Evolutionary conservation across 352 stramenopile genomes (phyloP).

Genomic region (Phytophthora citrophthora): DNA sequence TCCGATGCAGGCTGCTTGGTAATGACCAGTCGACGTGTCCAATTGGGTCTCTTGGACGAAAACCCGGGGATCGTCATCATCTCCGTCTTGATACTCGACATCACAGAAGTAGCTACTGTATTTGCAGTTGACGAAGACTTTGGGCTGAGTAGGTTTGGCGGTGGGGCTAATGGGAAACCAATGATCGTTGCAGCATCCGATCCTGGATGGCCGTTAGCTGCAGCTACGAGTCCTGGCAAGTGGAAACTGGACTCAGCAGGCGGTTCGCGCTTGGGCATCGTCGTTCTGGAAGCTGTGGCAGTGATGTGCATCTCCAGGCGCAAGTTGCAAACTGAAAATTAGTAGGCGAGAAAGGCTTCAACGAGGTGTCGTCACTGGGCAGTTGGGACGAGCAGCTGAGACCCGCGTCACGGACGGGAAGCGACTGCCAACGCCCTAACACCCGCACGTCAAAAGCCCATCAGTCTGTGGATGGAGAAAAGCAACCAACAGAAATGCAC

Average conservation of each 20-base stretch:
- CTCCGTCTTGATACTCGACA: slow-evolving; percentile 12
- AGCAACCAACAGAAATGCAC: neutral
- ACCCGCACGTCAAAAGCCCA: slow-evolving; percentile 33
- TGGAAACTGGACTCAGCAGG: slow-evolving; percentile 29
- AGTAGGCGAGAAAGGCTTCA: neutral
- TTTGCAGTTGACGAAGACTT: slow-evolving; percentile 26
- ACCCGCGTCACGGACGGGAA: slow-evolving; percentile 34
- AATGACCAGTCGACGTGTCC: slow-evolving; percentile 80
- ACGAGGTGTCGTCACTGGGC: slow-evolving; percentile 33
- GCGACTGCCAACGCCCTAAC: slow-evolving; percentile 40
- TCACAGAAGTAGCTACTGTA: slow-evolving; percentile 16
- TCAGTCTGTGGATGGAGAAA: slow-evolving; percentile 35
- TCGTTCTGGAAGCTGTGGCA: slow-evolving; percentile 20
- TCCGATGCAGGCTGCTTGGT: slow-evolving; percentile 85
- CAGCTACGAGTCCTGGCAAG: slow-evolving; percentile 19
- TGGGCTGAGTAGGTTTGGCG: slow-evolving; percentile 26
- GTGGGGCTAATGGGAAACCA: slow-evolving; percentile 25
- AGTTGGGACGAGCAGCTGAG: slow-evolving; percentile 35
- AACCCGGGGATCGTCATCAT: slow-evolving; percentile 1
- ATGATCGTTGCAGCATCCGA: slow-evolving; percentile 11
- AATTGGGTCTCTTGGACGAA: slow-evolving; percentile 49
- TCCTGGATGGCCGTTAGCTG: slow-evolving; percentile 7
- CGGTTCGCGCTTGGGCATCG: slow-evolving; percentile 21
- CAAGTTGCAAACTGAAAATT: slow-evolving; percentile 38
- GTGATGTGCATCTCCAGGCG: slow-evolving; percentile 41